A percentile compares a stretch with the other conserved stretches of the same genome.
These are phyloP conservation scores for Pycnococcus provasolii DNA, from an alignment of 139 green algal genomes.

Conservation along the genomic window DNA sequence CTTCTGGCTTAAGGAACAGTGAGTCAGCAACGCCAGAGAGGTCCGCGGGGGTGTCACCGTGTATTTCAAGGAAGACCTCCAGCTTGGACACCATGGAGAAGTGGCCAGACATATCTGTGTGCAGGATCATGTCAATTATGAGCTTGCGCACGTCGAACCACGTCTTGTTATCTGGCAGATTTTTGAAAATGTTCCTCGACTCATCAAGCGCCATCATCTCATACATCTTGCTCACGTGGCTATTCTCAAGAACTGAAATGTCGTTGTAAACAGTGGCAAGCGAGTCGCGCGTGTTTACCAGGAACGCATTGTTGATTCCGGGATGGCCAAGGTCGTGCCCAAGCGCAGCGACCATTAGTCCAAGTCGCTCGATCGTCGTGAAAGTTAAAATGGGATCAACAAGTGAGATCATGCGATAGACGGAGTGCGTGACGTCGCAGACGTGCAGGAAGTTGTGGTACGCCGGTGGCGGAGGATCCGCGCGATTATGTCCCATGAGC, in stretches of 20 bases:
- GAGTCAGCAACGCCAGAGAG: not conserved
- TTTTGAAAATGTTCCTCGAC: slow-evolving; percentile 18
- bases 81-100: slow-evolving; percentile 53
- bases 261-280: slow-evolving; percentile 57
- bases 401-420: slow-evolving; percentile 38
- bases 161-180: slow-evolving; percentile 27
- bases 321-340: slow-evolving; percentile 57
- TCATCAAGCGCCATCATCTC: slow-evolving; percentile 19
- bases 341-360: slow-evolving; percentile 48
- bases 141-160: slow-evolving; percentile 41
- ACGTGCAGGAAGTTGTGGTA: slow-evolving; percentile 62
- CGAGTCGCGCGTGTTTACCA: slow-evolving; percentile 36
- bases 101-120: slow-evolving; percentile 60
- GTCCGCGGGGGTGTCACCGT: slow-evolving; percentile 5
- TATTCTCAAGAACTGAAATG: slow-evolving; percentile 47
- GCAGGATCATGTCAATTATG: slow-evolving; percentile 46
- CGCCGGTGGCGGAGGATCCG: slow-evolving; percentile 2
- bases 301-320: slow-evolving; percentile 52
- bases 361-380: slow-evolving; percentile 35
- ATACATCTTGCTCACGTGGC: slow-evolving; percentile 42
- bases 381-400: slow-evolving; percentile 10
- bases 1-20: slow-evolving; percentile 38
- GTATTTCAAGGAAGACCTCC: slow-evolving; percentile 48
- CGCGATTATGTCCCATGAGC: slow-evolving; percentile 1
- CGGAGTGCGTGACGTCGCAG: slow-evolving; percentile 47